phyloP scores from a whole-genome alignment of 768 basidiomycete genomes.

The Naganishia vaughanmartiniae region DNA sequence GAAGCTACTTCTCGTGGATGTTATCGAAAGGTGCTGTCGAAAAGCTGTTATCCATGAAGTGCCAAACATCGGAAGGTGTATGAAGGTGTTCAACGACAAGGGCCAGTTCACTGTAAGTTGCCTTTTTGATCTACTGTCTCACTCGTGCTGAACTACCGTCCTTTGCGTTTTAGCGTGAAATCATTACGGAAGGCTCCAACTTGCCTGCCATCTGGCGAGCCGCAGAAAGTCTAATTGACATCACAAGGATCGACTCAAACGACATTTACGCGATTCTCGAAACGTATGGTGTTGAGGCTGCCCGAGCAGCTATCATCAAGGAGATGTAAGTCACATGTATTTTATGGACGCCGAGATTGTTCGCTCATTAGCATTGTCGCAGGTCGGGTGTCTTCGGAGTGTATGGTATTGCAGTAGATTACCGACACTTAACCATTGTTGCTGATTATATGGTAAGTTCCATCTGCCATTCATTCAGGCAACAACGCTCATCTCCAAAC shows the following conservation, averaged over 20 bases:
- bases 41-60: conserved; percentile 86
- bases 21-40: conserved; percentile 82
- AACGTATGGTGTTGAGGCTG: conserved; percentile 96
- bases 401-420: conserved; percentile 93
- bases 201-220: conserved; percentile 77
- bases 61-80: conserved; percentile 77
- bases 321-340: conserved; percentile 65
- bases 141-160: neutral
- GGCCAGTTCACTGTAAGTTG: conserved; percentile 49
- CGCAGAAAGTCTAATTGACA: conserved; percentile 62
- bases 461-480: neutral
- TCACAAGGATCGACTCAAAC: conserved; percentile 83
- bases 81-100: conserved; percentile 50
- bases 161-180: conserved; percentile 56
- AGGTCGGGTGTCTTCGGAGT: conserved; percentile 73
- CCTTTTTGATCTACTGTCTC: neutral
- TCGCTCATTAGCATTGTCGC: neutral
- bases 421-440: conserved; percentile 89
- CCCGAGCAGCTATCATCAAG: conserved; percentile 79
- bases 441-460: conserved; percentile 94
- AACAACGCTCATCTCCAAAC: neutral
- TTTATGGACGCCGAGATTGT: neutral
- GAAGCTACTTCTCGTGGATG: conserved; percentile 87
- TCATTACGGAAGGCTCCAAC: conserved; percentile 88
- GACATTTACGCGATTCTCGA: conserved; percentile 87